Conservation (phyloP, 148 eudicot genomes). For the Simmondsia chinensis region DNA sequence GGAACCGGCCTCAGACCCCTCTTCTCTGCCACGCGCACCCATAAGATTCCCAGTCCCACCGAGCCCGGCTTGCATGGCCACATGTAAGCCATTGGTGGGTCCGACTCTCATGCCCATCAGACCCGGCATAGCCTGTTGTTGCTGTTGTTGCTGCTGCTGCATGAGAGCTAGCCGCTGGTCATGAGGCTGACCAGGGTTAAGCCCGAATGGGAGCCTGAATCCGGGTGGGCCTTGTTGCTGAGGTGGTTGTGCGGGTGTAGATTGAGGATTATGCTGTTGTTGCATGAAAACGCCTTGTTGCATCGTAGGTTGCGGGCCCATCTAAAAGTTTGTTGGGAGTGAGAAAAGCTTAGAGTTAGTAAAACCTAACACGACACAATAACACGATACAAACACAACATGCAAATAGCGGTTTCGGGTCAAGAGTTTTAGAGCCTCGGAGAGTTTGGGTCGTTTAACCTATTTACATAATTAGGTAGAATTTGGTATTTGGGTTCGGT, state of each 20-base stretch:
- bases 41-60: conserved; percentile 19
- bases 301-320: conserved; percentile 27
- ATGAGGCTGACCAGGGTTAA: conserved; percentile 24
- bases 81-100: conserved; percentile 26
- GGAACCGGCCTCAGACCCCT: conserved; percentile 26
- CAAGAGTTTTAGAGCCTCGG: too few relatives aligned
- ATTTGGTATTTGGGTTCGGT: too few relatives aligned
- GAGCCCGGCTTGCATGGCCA: conserved; percentile 23
- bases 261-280: conserved; percentile 55
- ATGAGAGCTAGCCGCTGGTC: conserved; percentile 36
- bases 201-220: conserved; percentile 40
- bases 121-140: conserved; percentile 33
- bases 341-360: neutral
- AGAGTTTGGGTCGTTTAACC: too few relatives aligned
- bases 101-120: conserved; percentile 31
- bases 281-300: conserved; percentile 45
- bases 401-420: neutral
- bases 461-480: too few relatives aligned
- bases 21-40: conserved; percentile 33
- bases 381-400: too few relatives aligned
- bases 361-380: too few relatives aligned
- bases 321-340: conserved; percentile 15
- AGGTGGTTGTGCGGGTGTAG: conserved; percentile 20
- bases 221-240: conserved; percentile 29
- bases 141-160: conserved; percentile 31